Evolutionary conservation across 441 rosid species (phyloP).

Genomic region (Syzygium malaccense): DNA sequence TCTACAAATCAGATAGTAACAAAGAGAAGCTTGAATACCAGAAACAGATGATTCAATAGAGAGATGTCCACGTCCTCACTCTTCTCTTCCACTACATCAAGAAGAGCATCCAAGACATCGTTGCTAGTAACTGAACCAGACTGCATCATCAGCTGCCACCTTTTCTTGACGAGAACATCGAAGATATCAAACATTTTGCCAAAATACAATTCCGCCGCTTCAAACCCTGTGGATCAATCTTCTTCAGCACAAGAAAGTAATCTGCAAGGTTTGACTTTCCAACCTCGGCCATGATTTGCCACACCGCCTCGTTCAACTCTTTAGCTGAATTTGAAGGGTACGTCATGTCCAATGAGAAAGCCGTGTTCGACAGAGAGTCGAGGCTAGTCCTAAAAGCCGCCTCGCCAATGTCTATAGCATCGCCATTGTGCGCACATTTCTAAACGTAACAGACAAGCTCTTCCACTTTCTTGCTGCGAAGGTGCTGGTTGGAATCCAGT

Average conservation of each 20-base stretch:
- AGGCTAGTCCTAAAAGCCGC: not conserved
- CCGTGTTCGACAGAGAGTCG: not conserved
- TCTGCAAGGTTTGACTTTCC: constrained; percentile 4
- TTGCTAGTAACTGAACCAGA: not conserved
- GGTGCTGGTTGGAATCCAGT: not conserved
- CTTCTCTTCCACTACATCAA: not conserved
- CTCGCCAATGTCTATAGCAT: not conserved
- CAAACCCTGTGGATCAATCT: constrained; percentile 1
- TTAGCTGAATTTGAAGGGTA: not conserved
- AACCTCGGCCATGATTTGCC: constrained; percentile 6
- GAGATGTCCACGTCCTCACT: not conserved
- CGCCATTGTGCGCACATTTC: not conserved
- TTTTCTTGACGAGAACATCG: not conserved
- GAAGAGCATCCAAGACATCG: constrained; percentile 4
- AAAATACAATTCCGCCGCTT: not conserved
- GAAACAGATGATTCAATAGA: not conserved
- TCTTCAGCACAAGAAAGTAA: constrained; percentile 4
- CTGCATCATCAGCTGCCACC: not conserved
- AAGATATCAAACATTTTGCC: not conserved
- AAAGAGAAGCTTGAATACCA: not conserved
- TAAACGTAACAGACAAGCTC: not conserved
- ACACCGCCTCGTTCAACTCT: constrained; percentile 6
- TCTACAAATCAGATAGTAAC: not conserved
- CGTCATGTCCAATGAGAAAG: not conserved
- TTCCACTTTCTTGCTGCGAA: not conserved